These are phyloP conservation scores for Paraphoma sp. DNA, from an alignment of 2,329 filamentous ascomycete genomes.

Conservation along the genomic window DNA sequence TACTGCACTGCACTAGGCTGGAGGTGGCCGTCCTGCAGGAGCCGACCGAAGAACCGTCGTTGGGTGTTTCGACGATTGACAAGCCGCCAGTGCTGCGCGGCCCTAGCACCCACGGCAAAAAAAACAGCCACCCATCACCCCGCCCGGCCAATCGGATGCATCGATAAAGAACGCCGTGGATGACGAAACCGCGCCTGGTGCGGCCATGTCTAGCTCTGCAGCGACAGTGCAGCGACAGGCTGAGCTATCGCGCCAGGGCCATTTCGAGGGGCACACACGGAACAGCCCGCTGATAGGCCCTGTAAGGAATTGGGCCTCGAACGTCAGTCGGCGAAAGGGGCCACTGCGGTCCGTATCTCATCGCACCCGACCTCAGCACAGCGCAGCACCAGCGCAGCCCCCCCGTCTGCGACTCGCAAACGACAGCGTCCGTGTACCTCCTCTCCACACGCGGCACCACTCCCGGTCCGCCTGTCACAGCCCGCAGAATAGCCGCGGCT, in stretches of 20 bases:
- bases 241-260: constrained; percentile 7
- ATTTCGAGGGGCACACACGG: constrained; percentile 2
- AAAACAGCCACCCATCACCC: constrained; percentile 8
- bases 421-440: not conserved
- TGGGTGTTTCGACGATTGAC: constrained; percentile 2
- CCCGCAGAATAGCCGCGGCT: not conserved
- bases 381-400: not conserved
- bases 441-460: not conserved
- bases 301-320: constrained; percentile 12
- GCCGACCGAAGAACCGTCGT: constrained; percentile 1
- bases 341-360: not conserved
- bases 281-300: constrained; percentile 22
- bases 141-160: constrained; percentile 19
- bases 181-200: constrained; percentile 13
- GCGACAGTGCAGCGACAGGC: constrained; percentile 13
- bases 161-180: constrained; percentile 7
- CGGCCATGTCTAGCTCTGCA: constrained; percentile 11
- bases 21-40: not conserved
- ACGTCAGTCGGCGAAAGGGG: constrained; percentile 7
- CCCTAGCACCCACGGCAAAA: constrained; percentile 7
- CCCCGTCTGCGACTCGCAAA: not conserved
- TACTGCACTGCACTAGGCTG: not conserved
- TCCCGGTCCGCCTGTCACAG: not conserved
- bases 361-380: not conserved
- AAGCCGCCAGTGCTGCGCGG: constrained; percentile 5